phyloP scores from a whole-genome alignment of 345 rosid genomes.

The Reutealis trisperma region DNA sequence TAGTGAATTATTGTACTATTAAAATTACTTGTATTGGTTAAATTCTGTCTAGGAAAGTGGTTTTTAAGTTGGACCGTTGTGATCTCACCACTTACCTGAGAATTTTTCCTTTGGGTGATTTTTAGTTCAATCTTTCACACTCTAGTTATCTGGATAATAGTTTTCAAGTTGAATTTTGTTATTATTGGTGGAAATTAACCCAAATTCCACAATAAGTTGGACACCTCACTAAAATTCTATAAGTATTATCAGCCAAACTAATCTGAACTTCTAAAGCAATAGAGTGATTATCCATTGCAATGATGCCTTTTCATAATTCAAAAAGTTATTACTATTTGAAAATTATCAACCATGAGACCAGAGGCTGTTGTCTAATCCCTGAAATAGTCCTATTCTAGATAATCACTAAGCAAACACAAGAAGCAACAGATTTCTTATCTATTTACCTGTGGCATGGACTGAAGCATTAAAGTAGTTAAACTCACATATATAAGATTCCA shows the following conservation, averaged over 20 bases:
- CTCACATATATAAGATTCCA: no score
- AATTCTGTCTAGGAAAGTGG: no score
- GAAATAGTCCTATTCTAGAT: background rate
- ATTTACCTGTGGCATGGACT: background rate
- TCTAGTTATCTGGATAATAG: no score
- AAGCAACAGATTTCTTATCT: background rate
- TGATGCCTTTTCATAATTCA: background rate
- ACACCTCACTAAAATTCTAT: background rate
- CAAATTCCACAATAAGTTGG: background rate
- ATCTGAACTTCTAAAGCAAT: background rate
- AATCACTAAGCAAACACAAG: no score
- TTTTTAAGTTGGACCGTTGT: no score
- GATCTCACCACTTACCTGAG: no score
- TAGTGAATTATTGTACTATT: no score
- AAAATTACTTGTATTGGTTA: no score
- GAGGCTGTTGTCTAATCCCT: background rate
- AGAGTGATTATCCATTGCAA: background rate
- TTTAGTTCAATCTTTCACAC: no score
- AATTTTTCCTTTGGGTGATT: no score
- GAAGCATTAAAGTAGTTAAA: background rate
- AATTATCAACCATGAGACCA: background rate
- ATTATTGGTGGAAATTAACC: no score
- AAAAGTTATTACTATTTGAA: background rate
- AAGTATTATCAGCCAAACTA: constrained; percentile 5
- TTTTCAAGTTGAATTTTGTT: no score